A percentile compares a stretch with the other conserved stretches of the same genome.
Evolutionary conservation across 768 basidiomycete species (phyloP).

Genomic region (Termitomyces sp.): DNA sequence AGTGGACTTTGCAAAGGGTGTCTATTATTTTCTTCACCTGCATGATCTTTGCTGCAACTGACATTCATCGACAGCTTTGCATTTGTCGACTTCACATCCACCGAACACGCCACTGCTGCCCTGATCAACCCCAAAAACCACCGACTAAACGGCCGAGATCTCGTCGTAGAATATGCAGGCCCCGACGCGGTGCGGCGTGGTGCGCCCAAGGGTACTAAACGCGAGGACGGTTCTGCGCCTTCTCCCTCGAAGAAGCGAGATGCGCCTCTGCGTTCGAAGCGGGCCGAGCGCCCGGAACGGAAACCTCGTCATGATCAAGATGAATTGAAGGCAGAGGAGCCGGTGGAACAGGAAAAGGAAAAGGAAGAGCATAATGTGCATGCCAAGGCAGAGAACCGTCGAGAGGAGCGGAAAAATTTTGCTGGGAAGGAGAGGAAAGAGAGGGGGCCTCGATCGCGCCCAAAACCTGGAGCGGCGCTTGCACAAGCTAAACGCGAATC

Average conservation of each 20-base stretch:
- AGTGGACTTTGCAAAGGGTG: slow-evolving; percentile 95
- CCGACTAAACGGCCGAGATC: slow-evolving; percentile 75
- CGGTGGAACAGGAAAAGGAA: background rate
- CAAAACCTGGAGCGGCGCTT: slow-evolving; percentile 78
- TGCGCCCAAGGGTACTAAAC: slow-evolving; percentile 40
- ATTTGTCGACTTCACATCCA: slow-evolving; percentile 86
- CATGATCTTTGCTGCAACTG: background rate
- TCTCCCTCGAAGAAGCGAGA: slow-evolving; percentile 15
- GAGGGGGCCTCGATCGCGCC: slow-evolving; percentile 46
- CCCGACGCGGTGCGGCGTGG: slow-evolving; percentile 86
- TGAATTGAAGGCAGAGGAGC: background rate
- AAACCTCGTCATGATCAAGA: slow-evolving; percentile 8
- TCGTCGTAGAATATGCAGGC: slow-evolving; percentile 89
- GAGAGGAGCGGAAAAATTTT: slow-evolving; percentile 14
- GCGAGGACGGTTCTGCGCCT: slow-evolving; percentile 15
- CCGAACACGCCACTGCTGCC: slow-evolving; percentile 76
- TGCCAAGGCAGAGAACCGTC: slow-evolving; percentile 3
- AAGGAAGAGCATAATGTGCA: background rate
- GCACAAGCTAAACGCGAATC: slow-evolving; percentile 76
- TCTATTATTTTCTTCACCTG: slow-evolving; percentile 20
- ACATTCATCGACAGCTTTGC: slow-evolving; percentile 65
- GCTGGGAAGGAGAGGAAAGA: slow-evolving; percentile 16
- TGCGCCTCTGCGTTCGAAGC: slow-evolving; percentile 6
- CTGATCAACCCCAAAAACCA: slow-evolving; percentile 86
- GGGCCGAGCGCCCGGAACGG: slow-evolving; percentile 12